phyloP scores from a whole-genome alignment of 2,329 filamentous ascomycete genomes.

The Paracoccidioides lutzii region DNA sequence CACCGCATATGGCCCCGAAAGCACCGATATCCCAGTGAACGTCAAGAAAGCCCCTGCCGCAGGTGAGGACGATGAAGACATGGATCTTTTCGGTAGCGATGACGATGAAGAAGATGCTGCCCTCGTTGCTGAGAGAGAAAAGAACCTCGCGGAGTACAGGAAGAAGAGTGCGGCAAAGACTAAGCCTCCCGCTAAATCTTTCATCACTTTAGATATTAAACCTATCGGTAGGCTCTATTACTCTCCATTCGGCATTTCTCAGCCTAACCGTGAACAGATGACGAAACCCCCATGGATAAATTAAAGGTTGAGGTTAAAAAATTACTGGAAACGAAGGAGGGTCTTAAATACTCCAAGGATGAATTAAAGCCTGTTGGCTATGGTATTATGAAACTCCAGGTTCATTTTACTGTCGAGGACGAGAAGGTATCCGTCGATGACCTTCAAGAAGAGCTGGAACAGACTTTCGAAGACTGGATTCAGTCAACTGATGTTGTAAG shows the following conservation, averaged over 20 bases:
- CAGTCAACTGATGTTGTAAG: constrained; percentile 79
- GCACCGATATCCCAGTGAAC: constrained; percentile 63
- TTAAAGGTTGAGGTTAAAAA: constrained; percentile 47
- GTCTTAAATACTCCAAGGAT: constrained; percentile 89
- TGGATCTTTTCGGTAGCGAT: constrained; percentile 87
- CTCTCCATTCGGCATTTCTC: not conserved
- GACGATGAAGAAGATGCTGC: constrained; percentile 90
- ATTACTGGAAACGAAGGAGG: constrained; percentile 71
- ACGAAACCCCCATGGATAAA: constrained; percentile 81
- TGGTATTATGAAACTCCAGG: constrained; percentile 98
- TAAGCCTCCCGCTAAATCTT: constrained; percentile 88
- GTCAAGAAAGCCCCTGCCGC: constrained; percentile 67
- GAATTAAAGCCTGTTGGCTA: constrained; percentile 84
- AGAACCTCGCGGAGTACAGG: constrained; percentile 83
- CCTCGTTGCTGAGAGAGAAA: constrained; percentile 70
- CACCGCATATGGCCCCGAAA: constrained; percentile 84
- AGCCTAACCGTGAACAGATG: constrained; percentile 41
- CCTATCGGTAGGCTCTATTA: constrained; percentile 68
- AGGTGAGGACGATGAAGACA: constrained; percentile 65
- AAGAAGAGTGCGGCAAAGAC: constrained; percentile 93
- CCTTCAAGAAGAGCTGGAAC: constrained; percentile 73
- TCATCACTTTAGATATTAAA: constrained; percentile 94
- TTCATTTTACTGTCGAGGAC: constrained; percentile 95
- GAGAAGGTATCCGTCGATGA: constrained; percentile 85
- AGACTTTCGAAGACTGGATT: constrained; percentile 74